These are phyloP conservation scores for Hemerocallis citrina DNA, from an alignment of 106 monocot species.

Conservation along the genomic window DNA sequence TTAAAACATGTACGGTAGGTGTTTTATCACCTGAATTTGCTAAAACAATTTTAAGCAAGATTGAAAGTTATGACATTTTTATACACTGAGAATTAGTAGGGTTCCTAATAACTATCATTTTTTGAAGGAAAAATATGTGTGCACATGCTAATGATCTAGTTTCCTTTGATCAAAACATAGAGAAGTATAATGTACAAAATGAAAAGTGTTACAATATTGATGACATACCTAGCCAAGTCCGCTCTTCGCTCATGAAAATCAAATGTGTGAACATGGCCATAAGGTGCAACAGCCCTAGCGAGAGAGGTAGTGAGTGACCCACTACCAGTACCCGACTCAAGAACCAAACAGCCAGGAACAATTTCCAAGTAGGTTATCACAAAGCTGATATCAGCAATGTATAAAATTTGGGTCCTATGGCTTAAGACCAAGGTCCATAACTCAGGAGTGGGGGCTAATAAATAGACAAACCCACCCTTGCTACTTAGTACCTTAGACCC, in stretches of 20 bases:
- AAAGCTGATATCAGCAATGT: slow-evolving; percentile 85
- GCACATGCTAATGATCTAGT: too few relatives aligned
- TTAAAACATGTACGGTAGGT: too few relatives aligned
- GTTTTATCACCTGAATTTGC: too few relatives aligned
- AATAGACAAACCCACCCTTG: slow-evolving; percentile 72
- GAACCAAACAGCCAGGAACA: slow-evolving; percentile 84
- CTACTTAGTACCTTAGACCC: slow-evolving; percentile 66
- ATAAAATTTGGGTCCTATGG: slow-evolving; percentile 94
- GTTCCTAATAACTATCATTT: too few relatives aligned
- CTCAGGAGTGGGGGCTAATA: slow-evolving; percentile 85
- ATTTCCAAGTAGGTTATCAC: slow-evolving; percentile 82
- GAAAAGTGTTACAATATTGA: too few relatives aligned
- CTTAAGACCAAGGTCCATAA: slow-evolving; percentile 89
- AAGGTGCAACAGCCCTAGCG: slow-evolving; percentile 82
- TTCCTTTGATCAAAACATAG: too few relatives aligned
- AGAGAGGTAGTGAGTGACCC: slow-evolving; percentile 94
- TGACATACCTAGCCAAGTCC: slow-evolving; percentile 57
- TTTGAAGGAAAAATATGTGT: too few relatives aligned
- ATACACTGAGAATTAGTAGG: too few relatives aligned
- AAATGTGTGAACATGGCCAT: slow-evolving; percentile 80
- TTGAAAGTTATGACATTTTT: too few relatives aligned
- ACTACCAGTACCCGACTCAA: slow-evolving; percentile 94
- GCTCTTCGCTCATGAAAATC: slow-evolving; percentile 97
- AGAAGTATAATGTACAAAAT: too few relatives aligned
- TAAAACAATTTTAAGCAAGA: too few relatives aligned